Percentiles rank a stretch among this genome's conserved stretches.
Conservation (phyloP, 2,329 filamentous ascomycete species). For the Myriosclerotinia duriaeana region DNA sequence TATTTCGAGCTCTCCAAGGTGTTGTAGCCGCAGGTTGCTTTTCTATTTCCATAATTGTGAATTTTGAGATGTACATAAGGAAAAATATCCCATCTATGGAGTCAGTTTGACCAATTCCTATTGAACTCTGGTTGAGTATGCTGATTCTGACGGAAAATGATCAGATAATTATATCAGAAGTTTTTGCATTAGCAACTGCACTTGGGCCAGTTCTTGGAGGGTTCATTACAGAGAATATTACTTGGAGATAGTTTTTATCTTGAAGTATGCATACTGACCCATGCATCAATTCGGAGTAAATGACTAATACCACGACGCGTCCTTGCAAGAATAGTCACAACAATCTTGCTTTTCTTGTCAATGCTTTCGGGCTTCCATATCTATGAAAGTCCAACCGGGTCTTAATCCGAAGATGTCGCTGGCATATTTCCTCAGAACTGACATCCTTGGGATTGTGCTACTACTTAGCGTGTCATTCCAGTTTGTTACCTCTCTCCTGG, state of each 20-base stretch:
- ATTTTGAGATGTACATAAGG: too few species aligned
- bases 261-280: slow-evolving; percentile 2
- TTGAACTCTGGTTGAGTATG: slow-evolving; percentile 20
- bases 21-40: slow-evolving; percentile 49
- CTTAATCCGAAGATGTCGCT: not conserved
- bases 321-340: slow-evolving; percentile 2
- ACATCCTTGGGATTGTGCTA: not conserved
- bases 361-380: slow-evolving; percentile 2
- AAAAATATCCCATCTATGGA: slow-evolving; percentile 35
- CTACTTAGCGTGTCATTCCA: slow-evolving; percentile 6
- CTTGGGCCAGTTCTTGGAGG: slow-evolving; percentile 41
- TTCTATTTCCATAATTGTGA: too few species aligned
- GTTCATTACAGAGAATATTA: slow-evolving; percentile 40
- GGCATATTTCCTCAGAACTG: not conserved
- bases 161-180: too few species aligned
- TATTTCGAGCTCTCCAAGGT: slow-evolving; percentile 42
- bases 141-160: slow-evolving; percentile 21
- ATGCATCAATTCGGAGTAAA: not conserved
- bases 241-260: slow-evolving; percentile 38
- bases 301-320: not conserved
- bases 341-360: not conserved
- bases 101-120: not conserved
- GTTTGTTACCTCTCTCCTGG: slow-evolving; percentile 1
- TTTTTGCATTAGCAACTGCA: too few species aligned
- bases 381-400: not conserved